These are phyloP conservation scores for Saitoella complicata DNA, from an alignment of 805 yeast genomes.

Conservation along the genomic window DNA sequence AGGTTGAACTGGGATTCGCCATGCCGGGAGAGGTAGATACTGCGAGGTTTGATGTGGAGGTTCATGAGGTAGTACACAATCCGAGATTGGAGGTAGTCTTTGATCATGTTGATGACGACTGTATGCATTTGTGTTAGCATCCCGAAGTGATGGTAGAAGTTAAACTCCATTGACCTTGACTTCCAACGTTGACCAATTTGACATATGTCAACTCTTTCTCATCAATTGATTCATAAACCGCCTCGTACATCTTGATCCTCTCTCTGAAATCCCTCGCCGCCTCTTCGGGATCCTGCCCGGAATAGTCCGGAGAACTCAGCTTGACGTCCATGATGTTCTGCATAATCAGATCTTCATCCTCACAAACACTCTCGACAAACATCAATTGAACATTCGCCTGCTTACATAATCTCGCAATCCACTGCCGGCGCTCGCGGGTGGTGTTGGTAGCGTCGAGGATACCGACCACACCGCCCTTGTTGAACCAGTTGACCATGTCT, in stretches of 20 bases:
- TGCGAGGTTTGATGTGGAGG: slow-evolving; percentile 78
- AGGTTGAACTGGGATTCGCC: slow-evolving; percentile 88
- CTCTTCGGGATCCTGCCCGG: slow-evolving; percentile 46
- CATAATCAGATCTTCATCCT: slow-evolving; percentile 59
- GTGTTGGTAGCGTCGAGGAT: slow-evolving; percentile 88
- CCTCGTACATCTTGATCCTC: slow-evolving; percentile 60
- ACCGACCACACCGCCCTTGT: slow-evolving; percentile 70
- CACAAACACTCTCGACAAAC: slow-evolving; percentile 84
- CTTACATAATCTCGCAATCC: slow-evolving; percentile 42
- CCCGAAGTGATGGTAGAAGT: too few relatives aligned
- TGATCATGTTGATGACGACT: slow-evolving; percentile 73
- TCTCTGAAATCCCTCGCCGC: slow-evolving; percentile 58
- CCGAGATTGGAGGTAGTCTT: slow-evolving; percentile 76
- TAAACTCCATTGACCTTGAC: slow-evolving; percentile 27
- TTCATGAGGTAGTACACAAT: slow-evolving; percentile 94
- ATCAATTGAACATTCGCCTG: slow-evolving; percentile 66
- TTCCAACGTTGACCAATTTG: slow-evolving; percentile 71
- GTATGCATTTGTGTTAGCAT: too few relatives aligned
- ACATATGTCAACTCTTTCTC: slow-evolving; percentile 54
- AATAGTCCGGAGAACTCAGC: slow-evolving; percentile 72
- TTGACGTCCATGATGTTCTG: slow-evolving; percentile 77
- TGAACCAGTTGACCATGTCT: slow-evolving; percentile 80
- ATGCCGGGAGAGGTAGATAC: slow-evolving; percentile 87
- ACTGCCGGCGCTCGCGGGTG: slow-evolving; percentile 51
- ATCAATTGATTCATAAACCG: slow-evolving; percentile 62